Evolutionary conservation across 1,284 basidiomycete genomes (phyloP).

Genomic region (Puccinia horiana): DNA sequence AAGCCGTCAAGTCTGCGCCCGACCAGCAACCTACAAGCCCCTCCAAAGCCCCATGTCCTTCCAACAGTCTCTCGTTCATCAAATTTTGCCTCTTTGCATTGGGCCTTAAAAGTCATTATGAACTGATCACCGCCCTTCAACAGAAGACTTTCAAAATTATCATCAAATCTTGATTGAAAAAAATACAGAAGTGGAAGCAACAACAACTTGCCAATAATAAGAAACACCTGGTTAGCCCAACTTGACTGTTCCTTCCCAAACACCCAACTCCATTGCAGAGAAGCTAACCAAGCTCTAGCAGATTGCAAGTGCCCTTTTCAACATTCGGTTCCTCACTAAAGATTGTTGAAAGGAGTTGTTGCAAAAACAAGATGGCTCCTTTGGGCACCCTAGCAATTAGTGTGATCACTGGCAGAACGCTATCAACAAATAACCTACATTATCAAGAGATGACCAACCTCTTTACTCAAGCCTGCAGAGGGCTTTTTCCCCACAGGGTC

Average conservation of each 20-base stretch:
- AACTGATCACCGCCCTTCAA: slow-evolving; percentile 49
- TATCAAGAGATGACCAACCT: background rate
- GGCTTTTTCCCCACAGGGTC: background rate
- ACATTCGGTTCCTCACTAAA: slow-evolving; percentile 12
- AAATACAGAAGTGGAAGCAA: slow-evolving; percentile 63
- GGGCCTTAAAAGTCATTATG: slow-evolving; percentile 29
- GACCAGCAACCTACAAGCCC: slow-evolving; percentile 49
- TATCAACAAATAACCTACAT: background rate
- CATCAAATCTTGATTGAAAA: slow-evolving; percentile 64
- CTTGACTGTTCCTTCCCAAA: background rate
- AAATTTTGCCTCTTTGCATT: slow-evolving; percentile 31
- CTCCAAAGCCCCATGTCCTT: slow-evolving; percentile 6
- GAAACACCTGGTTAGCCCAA: too few species aligned
- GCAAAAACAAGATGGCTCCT: slow-evolving; percentile 7
- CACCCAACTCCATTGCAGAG: background rate
- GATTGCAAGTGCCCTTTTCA: background rate
- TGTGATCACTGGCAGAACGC: slow-evolving; percentile 9
- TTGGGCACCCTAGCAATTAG: background rate
- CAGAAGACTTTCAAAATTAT: too few species aligned
- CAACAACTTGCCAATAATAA: slow-evolving; percentile 28
- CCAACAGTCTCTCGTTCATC: slow-evolving; percentile 23
- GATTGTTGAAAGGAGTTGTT: slow-evolving; percentile 23
- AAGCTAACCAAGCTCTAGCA: background rate
- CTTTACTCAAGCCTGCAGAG: slow-evolving; percentile 11
- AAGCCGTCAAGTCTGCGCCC: slow-evolving; percentile 13